phyloP scores from a whole-genome alignment of 2,329 filamentous ascomycete species.

The Aspergillus fructus region DNA sequence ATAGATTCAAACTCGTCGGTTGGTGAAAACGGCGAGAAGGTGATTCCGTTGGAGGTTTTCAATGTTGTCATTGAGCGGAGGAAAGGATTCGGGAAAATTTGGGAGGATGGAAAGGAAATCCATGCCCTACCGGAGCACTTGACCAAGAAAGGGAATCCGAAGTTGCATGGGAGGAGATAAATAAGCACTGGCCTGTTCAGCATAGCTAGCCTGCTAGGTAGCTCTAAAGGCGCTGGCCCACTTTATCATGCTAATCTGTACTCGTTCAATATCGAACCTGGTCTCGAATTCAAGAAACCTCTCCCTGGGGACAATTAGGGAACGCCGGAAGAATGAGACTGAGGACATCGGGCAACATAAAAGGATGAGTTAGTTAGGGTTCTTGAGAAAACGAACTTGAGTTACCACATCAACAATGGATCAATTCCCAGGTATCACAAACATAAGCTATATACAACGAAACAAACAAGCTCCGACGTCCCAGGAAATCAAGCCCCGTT shows the following conservation, averaged over 20 bases:
- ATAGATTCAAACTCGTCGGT: slow-evolving; percentile 33
- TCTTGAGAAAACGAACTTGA: background rate
- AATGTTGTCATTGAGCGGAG: slow-evolving; percentile 71
- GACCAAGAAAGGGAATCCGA: slow-evolving; percentile 39
- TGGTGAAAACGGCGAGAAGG: slow-evolving; percentile 41
- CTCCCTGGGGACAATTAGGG: too few relatives aligned
- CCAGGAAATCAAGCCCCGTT: background rate
- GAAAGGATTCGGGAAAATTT: slow-evolving; percentile 69
- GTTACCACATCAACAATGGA: background rate
- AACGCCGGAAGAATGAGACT: too few relatives aligned
- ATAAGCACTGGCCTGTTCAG: background rate
- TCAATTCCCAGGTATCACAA: background rate
- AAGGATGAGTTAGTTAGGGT: too few relatives aligned
- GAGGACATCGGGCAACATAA: too few relatives aligned
- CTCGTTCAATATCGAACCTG: too few relatives aligned
- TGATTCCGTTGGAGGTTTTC: slow-evolving; percentile 68
- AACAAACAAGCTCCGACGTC: background rate
- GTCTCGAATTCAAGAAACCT: too few relatives aligned
- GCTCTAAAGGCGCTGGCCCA: too few relatives aligned
- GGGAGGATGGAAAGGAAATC: slow-evolving; percentile 54
- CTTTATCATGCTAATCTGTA: too few relatives aligned
- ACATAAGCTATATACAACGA: background rate
- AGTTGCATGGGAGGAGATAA: slow-evolving; percentile 21
- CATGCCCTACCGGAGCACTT: slow-evolving; percentile 49
- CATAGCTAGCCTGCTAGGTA: too few relatives aligned